These are phyloP conservation scores for Solanum habrochaites DNA, from an alignment of 257 asterid species.

Conservation along the genomic window DNA sequence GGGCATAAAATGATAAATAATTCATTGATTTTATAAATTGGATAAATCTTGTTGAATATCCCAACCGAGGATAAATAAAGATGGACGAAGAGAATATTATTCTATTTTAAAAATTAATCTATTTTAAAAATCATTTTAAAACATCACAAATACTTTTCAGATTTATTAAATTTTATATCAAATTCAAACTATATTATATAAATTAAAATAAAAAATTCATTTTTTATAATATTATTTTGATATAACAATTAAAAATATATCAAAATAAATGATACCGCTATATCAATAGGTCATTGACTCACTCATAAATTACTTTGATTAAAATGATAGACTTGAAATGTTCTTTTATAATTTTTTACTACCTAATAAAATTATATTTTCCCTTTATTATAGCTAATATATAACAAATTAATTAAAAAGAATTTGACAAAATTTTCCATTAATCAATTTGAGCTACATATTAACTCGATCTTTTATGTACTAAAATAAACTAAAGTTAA, in stretches of 20 bases:
- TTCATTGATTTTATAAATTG: no score
- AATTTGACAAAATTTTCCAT: neutral
- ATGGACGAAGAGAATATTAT: neutral
- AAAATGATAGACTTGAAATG: neutral
- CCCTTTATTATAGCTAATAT: neutral
- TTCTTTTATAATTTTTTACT: neutral
- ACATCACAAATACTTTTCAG: neutral
- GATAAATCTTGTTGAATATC: no score
- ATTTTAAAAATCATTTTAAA: no score
- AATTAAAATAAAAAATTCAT: no score
- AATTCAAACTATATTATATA: neutral
- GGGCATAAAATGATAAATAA: no score
- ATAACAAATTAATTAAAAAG: neutral
- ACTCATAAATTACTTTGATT: neutral
- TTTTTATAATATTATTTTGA: no score
- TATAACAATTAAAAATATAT: no score
- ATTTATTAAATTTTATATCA: neutral
- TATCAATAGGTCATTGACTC: neutral
- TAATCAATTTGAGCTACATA: neutral
- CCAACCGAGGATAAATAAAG: neutral
- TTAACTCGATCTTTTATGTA: neutral
- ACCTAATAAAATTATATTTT: neutral
- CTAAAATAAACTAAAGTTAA: neutral
- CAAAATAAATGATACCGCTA: no score
- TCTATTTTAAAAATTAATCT: no score